Evolutionary conservation across 768 basidiomycete species (phyloP), one percentile per base, ranked within the genome.

Genomic region (Mycena rosella): DNA sequence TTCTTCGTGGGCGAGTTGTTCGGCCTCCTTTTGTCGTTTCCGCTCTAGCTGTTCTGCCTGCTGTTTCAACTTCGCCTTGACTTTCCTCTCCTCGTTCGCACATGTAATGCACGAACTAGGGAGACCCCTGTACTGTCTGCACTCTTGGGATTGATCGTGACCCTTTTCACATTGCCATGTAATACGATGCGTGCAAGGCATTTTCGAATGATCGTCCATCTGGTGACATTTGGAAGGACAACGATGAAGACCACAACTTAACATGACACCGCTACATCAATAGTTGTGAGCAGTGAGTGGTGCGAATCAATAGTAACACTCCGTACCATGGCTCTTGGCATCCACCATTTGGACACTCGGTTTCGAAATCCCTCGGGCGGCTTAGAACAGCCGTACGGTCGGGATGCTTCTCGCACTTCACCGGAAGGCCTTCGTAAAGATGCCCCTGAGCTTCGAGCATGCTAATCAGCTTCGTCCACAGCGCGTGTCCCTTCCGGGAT

Each of bases 181-280:
- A 36, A 87, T 70, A 22, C 78, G 58, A 7, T 77, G 72, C 26
- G 75, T 70, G 75, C 91, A 92, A 0, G 48, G 64, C 78, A 87
- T 82, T 74, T 87, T 83, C 26, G 87, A 84, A 74, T 91, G 84
- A 65, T 86, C 85, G 52, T 65, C 72, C 7, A 86, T 65, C 60
- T 85, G 85, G 73, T 92, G 91, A 60, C 91, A 92, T 74, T 82
- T 89, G 0, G 82, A 87, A 6, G 85, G 80, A 71, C 91, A 92
- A 2, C 34, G 54, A 71, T 92, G 91, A 0, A 40, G 13, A n/a
- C 81, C 80, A 68, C 90, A 91, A 14, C 69, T 80, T 2, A 92
- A 78, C 47, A 75, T 69, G 0, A 69, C 74, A 22, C 83, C 85
- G 69, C 90, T 91, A 57, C 26, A 26, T 54, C 11, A 18, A 18